A percentile compares a stretch with the other conserved stretches of the same genome.
Conservation (phyloP, 2,329 filamentous ascomycete genomes). For the Ceratocystis smalleyi region DNA sequence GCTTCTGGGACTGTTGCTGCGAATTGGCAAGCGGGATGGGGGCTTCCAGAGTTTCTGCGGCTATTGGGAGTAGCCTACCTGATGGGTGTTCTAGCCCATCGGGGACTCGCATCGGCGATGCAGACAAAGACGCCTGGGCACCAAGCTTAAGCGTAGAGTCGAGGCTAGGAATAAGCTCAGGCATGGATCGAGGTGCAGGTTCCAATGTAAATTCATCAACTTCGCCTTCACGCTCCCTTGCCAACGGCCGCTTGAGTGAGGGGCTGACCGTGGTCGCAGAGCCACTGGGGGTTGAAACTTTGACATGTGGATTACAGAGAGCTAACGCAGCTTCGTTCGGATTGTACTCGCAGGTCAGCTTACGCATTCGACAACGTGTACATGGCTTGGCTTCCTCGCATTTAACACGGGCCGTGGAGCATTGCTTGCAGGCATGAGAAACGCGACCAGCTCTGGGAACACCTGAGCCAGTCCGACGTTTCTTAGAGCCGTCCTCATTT, state of each 20-base stretch:
- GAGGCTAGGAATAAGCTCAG: not conserved
- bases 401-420: slow-evolving; percentile 37
- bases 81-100: not conserved
- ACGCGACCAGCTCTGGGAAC: slow-evolving; percentile 34
- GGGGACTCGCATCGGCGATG: not conserved
- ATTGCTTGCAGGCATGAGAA: slow-evolving; percentile 37
- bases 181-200: not conserved
- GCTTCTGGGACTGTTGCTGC: not conserved
- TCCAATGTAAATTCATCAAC: not conserved
- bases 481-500: slow-evolving; percentile 32
- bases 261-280: not conserved
- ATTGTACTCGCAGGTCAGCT: slow-evolving; percentile 31
- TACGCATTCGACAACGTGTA: slow-evolving; percentile 33
- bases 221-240: not conserved
- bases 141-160: not conserved
- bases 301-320: slow-evolving; percentile 17
- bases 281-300: slow-evolving; percentile 17
- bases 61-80: not conserved
- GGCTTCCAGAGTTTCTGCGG: not conserved
- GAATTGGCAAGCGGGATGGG: not conserved
- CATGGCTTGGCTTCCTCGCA: slow-evolving; percentile 42
- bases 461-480: slow-evolving; percentile 31
- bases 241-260: not conserved
- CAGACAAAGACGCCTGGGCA: not conserved
- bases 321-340: slow-evolving; percentile 22